Evolutionary conservation across 768 basidiomycete species (phyloP).

Genomic region (Candolleomyces efflorescens): DNA sequence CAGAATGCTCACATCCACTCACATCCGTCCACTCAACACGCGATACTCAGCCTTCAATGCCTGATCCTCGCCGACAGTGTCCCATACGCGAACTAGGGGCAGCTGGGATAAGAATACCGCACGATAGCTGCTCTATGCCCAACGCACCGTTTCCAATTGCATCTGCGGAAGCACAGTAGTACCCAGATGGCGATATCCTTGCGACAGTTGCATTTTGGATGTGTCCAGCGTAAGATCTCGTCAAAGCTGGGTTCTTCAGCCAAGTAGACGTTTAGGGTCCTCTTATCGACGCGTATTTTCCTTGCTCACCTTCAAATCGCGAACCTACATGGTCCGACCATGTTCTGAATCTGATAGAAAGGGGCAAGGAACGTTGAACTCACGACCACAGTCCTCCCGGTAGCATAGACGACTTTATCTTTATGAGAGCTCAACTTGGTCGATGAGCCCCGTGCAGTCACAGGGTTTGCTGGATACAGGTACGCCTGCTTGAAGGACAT

Average conservation of each 20-base stretch:
- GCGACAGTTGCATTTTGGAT: slow-evolving; percentile 84
- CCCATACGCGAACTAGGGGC: slow-evolving; percentile 77
- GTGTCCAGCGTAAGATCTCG: slow-evolving; percentile 73
- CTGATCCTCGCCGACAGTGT: slow-evolving; percentile 82
- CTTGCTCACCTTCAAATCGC: slow-evolving; percentile 68
- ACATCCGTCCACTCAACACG: slow-evolving; percentile 72
- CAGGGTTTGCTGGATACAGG: slow-evolving; percentile 63
- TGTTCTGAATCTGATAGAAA: background rate
- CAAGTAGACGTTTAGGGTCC: background rate
- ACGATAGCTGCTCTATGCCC: background rate
- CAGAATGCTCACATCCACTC: slow-evolving; percentile 18
- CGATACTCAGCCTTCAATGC: slow-evolving; percentile 77
- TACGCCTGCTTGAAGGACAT: slow-evolving; percentile 42
- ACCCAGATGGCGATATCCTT: slow-evolving; percentile 88
- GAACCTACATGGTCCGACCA: slow-evolving; percentile 49
- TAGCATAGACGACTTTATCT: slow-evolving; percentile 82
- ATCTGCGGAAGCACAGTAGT: slow-evolving; percentile 93
- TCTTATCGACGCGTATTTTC: background rate
- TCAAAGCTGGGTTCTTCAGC: slow-evolving; percentile 58
- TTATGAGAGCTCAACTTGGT: slow-evolving; percentile 41
- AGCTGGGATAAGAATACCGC: background rate
- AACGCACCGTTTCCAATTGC: slow-evolving; percentile 70
- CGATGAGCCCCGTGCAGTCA: slow-evolving; percentile 26
- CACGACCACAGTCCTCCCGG: slow-evolving; percentile 82
- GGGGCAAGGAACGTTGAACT: slow-evolving; percentile 25